Evolutionary conservation across 1,284 basidiomycete genomes (phyloP).

Genomic region (Apiotrichum siamense): DNA sequence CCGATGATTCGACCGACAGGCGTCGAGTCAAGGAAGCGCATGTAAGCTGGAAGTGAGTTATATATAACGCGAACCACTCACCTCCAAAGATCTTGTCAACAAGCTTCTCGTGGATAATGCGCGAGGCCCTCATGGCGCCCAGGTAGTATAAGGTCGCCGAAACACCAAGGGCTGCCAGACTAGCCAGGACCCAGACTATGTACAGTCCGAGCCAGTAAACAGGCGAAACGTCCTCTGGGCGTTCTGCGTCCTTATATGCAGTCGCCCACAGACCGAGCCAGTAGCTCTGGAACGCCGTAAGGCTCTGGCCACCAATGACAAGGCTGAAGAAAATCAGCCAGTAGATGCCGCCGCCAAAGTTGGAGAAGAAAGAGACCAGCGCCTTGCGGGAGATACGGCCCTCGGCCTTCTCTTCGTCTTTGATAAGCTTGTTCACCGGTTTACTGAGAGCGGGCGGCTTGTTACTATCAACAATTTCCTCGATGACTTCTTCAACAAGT

Average conservation of each 20-base stretch:
- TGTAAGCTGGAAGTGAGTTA: conserved; percentile 45
- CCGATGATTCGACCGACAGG: conserved; percentile 58
- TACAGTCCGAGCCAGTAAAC: conserved; percentile 52
- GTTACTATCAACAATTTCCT: conserved; percentile 26
- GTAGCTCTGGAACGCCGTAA: conserved; percentile 52
- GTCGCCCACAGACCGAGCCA: conserved; percentile 59
- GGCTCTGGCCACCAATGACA: conserved; percentile 31
- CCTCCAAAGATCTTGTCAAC: conserved; percentile 54
- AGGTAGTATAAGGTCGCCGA: conserved; percentile 43
- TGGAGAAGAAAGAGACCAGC: conserved; percentile 48
- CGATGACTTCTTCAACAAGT: conserved; percentile 23
- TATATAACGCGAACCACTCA: neutral
- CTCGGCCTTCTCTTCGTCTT: conserved; percentile 57
- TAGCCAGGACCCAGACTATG: conserved; percentile 41
- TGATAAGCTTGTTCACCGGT: conserved; percentile 51
- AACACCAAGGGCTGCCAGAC: conserved; percentile 35
- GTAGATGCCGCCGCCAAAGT: conserved; percentile 48
- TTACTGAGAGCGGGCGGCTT: too few relatives aligned
- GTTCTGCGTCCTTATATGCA: conserved; percentile 51
- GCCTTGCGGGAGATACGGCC: conserved; percentile 51
- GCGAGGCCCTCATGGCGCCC: conserved; percentile 54
- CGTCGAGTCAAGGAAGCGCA: conserved; percentile 57
- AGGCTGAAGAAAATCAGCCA: conserved; percentile 43
- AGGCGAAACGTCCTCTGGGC: conserved; percentile 35
- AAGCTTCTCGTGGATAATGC: conserved; percentile 55